Base-by-base conservation (phyloP, 352 stramenopile genomes). In the Phytophthora uliginosa region DNA sequence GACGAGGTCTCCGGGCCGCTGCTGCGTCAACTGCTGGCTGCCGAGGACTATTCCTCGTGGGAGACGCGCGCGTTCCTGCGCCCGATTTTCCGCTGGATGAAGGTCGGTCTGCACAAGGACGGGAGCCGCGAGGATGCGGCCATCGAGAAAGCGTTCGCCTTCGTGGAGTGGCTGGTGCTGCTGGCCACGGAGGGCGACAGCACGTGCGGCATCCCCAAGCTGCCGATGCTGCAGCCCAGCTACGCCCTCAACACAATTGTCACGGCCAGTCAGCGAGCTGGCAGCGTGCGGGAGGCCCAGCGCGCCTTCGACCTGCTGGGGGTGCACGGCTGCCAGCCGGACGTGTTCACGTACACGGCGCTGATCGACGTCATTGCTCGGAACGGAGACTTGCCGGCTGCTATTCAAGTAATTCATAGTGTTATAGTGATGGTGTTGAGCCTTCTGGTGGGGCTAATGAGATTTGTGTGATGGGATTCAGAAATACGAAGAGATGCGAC, bases 211-310 rank as follows among this genome's bases (percentile, higher is more conserved):
- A 84, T 94, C 57, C 68, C 79, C 0, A 56, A 56, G 31, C 69
- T 92, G 28, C 55, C 72, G 3, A 62, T 66, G 17, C 56, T 95
- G 24, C 85, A 95, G 62, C 83, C 85, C 9, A 92, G 77, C 45
- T 93, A 95, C 62, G 87, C 87, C 28, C 78, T 93, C 59, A 95
- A 95, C 50, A 92, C 87, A 42, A 90, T 95, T 48, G 84, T 95
- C 13, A 93, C 87, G 10, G 79, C 85, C 45, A 95, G 87, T 58
- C 87, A 95, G 66, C 85, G 85, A 17, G 85, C 79, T 10, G 84
- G 85, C 1, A 90, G 83, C 48, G 74, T 86, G 18, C 33, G 60
- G 17, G 85, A 92, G n/a, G 87, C 87, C 2, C 67, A 80, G 59
- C 84, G 85, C 64, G 87, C 85, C 22, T 95, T 95, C 50, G 72